These are phyloP conservation scores for Eleusine coracana DNA, from an alignment of 176 grass and related monocot species.

Conservation along the genomic window DNA sequence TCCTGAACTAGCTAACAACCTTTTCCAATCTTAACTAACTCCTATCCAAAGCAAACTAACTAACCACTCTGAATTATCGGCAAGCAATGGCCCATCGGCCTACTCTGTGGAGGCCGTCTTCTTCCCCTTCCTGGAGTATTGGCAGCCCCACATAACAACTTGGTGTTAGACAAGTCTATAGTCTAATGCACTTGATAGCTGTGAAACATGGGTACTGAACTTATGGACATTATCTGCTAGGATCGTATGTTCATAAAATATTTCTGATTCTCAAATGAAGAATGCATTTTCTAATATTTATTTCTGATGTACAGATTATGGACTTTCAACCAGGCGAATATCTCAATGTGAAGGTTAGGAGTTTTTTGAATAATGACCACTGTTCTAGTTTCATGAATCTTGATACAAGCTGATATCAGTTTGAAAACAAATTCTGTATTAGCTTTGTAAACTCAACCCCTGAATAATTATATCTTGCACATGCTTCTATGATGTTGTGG, in stretches of 20 bases:
- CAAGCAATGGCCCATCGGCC: no score
- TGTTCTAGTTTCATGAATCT: not conserved
- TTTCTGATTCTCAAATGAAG: constrained; percentile 22
- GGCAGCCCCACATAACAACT: no score
- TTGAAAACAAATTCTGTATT: not conserved
- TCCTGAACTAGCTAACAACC: no score
- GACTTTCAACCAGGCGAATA: constrained; percentile 98
- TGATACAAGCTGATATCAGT: not conserved
- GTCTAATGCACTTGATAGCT: constrained; percentile 9
- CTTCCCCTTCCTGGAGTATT: no score
- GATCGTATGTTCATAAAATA: not conserved
- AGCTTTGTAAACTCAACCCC: not conserved
- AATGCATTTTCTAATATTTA: constrained; percentile 19
- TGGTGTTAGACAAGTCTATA: constrained; percentile 25
- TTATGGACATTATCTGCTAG: not conserved
- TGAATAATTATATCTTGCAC: not conserved
- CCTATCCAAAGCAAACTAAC: no score
- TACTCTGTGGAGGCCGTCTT: no score
- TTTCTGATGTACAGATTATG: constrained; percentile 74
- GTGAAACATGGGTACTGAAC: not conserved
- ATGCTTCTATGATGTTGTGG: not conserved
- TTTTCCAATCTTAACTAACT: no score
- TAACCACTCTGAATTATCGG: no score
- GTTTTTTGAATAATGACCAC: not conserved
- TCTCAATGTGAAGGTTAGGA: constrained; percentile 88